phyloP scores from a whole-genome alignment of 2,329 filamentous ascomycete genomes.

The Diaporthe vaccinii region DNA sequence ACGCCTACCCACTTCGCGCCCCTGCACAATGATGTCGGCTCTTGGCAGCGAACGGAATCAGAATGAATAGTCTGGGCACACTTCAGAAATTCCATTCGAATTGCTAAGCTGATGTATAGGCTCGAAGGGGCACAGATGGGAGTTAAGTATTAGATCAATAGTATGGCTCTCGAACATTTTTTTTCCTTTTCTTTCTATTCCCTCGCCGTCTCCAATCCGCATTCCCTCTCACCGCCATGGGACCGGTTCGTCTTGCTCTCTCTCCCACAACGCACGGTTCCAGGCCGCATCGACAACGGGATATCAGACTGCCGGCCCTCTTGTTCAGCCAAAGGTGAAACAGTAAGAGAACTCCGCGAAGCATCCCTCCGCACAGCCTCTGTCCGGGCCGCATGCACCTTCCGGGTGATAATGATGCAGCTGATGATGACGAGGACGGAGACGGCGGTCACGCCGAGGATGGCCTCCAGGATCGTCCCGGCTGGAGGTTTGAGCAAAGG shows the following conservation, averaged over 20 bases:
- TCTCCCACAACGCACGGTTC: too few species aligned
- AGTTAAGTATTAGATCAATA: background rate
- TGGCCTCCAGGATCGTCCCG: background rate
- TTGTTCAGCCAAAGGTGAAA: background rate
- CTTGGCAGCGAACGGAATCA: background rate
- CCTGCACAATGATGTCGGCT: too few species aligned
- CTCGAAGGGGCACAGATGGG: background rate
- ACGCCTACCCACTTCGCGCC: background rate
- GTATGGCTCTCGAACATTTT: background rate
- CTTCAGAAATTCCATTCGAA: too few species aligned
- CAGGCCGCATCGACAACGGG: background rate
- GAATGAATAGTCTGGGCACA: background rate
- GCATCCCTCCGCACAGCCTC: background rate
- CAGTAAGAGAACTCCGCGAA: conserved; percentile 11
- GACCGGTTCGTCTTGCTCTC: background rate
- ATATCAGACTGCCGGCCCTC: background rate
- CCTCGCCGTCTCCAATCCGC: background rate
- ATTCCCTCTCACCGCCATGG: background rate
- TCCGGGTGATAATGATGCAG: background rate
- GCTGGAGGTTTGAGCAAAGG: conserved; percentile 10
- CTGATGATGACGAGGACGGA: background rate
- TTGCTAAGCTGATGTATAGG: background rate
- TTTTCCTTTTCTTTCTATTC: background rate
- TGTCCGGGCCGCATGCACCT: background rate
- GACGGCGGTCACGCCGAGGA: background rate